These are phyloP conservation scores for Paraphaeosphaeria minitans DNA, from an alignment of 2,329 filamentous ascomycete species.

Conservation along the genomic window DNA sequence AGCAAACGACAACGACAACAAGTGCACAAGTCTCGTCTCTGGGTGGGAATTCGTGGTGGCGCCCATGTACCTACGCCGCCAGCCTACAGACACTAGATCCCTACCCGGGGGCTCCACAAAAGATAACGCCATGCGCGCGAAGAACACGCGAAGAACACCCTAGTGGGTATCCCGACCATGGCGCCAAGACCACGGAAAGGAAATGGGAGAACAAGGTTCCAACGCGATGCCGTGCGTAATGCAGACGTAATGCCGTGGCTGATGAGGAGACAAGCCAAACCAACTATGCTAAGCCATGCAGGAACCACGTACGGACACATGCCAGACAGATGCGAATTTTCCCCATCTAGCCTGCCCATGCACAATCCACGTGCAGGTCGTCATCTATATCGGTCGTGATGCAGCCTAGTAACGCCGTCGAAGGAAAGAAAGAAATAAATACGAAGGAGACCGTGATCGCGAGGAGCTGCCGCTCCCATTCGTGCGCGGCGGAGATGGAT, in stretches of 20 bases:
- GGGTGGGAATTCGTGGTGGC: neutral
- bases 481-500: conserved; percentile 10
- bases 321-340: neutral
- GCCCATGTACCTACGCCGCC: neutral
- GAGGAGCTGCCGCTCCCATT: conserved; percentile 10
- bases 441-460: conserved; percentile 5
- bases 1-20: too few relatives aligned
- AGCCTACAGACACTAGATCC: neutral
- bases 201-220: neutral
- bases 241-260: neutral
- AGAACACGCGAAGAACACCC: conserved; percentile 3
- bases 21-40: neutral
- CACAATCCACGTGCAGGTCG: neutral
- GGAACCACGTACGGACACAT: neutral
- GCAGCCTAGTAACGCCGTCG: neutral
- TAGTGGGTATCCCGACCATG: conserved; percentile 3
- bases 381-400: conserved; percentile 5
- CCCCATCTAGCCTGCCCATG: neutral
- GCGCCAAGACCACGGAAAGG: neutral
- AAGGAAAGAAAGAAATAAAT: neutral
- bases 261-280: neutral
- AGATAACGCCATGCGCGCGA: neutral
- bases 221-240: neutral
- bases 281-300: conserved; percentile 2
- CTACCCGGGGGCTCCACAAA: neutral